A percentile compares a stretch with the other conserved stretches of the same genome.
Evolutionary conservation across 169 alveolate genomes (phyloP).

Genomic region (Cryptosporidium meleagridis): DNA sequence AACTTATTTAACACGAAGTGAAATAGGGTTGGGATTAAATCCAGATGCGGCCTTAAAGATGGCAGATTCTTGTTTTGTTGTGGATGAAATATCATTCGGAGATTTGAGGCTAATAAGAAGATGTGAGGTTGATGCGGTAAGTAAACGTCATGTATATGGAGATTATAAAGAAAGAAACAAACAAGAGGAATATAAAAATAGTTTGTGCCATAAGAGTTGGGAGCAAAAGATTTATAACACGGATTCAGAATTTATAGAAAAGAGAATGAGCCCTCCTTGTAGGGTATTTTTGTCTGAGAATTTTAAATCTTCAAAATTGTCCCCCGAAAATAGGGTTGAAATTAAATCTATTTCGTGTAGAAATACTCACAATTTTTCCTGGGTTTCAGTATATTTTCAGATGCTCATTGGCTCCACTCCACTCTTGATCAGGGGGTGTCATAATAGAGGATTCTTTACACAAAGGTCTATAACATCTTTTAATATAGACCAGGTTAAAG

Average conservation of each 20-base stretch:
- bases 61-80: constrained; percentile 37
- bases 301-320: constrained; percentile 5
- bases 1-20: constrained; percentile 40
- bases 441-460: constrained; percentile 20
- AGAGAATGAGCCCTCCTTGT: constrained; percentile 42
- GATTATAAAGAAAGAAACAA: background rate
- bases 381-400: constrained; percentile 55
- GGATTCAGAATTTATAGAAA: background rate
- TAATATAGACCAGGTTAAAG: constrained; percentile 23
- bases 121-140: constrained; percentile 53
- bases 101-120: constrained; percentile 35
- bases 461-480: constrained; percentile 30
- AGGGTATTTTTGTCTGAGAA: constrained; percentile 28
- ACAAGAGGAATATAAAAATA: constrained; percentile 5
- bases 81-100: constrained; percentile 33
- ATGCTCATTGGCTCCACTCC: constrained; percentile 63
- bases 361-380: constrained; percentile 40
- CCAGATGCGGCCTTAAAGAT: constrained; percentile 27
- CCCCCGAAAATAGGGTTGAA: constrained; percentile 43
- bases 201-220: constrained; percentile 31
- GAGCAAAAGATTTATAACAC: background rate
- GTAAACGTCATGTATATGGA: constrained; percentile 27
- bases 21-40: constrained; percentile 14
- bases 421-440: constrained; percentile 24
- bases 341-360: constrained; percentile 43